Conservation (phyloP, 805 yeast genomes). For the Metschnikowia colocasiae region DNA sequence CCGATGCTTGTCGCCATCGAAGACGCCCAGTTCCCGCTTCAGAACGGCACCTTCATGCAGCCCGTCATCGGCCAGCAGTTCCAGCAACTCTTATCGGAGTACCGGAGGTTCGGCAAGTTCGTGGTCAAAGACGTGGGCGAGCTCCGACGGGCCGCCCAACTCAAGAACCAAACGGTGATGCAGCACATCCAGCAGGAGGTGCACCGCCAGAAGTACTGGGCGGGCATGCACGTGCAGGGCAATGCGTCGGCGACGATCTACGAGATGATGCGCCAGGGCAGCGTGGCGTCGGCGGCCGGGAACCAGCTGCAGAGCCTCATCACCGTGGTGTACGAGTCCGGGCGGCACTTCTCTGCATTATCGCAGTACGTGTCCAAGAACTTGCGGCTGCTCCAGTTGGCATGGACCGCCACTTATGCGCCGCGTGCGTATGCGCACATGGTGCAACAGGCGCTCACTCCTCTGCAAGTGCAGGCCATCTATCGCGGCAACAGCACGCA, state of each 20-base stretch:
- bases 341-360: slow-evolving; percentile 30
- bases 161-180: slow-evolving; percentile 19
- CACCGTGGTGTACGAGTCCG: slow-evolving; percentile 24
- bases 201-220: slow-evolving; percentile 32
- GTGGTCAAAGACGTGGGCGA: slow-evolving; percentile 14
- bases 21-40: slow-evolving; percentile 20
- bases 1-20: slow-evolving; percentile 36
- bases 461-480: slow-evolving; percentile 16
- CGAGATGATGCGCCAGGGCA: slow-evolving; percentile 14
- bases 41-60: slow-evolving; percentile 18
- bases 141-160: slow-evolving; percentile 15
- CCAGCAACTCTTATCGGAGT: slow-evolving; percentile 16
- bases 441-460: slow-evolving; percentile 7
- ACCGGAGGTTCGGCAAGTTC: slow-evolving; percentile 19
- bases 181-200: slow-evolving; percentile 21
- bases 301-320: slow-evolving; percentile 20
- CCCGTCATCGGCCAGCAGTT: slow-evolving; percentile 22
- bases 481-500: slow-evolving; percentile 14
- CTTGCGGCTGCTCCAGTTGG: slow-evolving; percentile 15
- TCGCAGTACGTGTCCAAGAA: slow-evolving; percentile 33
- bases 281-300: slow-evolving; percentile 14
- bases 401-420: slow-evolving; percentile 24
- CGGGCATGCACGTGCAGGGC: slow-evolving; percentile 23
- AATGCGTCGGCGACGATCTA: slow-evolving; percentile 26
- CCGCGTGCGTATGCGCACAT: slow-evolving; percentile 20